Evolutionary conservation across 139 green algal species (phyloP).

Genomic region (Trebouxia sp.): DNA sequence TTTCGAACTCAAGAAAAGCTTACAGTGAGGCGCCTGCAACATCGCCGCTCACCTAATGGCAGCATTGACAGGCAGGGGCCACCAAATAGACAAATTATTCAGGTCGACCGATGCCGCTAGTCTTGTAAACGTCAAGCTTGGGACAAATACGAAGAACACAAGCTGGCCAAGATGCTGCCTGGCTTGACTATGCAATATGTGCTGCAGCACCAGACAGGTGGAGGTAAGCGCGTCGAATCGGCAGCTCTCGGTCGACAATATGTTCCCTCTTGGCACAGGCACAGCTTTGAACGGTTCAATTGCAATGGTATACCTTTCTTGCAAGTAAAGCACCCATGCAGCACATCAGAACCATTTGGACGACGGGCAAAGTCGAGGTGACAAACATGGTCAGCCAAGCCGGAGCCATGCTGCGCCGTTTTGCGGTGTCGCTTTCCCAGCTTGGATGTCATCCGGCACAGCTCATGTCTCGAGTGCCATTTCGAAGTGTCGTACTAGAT

Average conservation of each 20-base stretch:
- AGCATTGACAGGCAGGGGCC: slow-evolving; percentile 38
- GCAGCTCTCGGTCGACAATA: no score
- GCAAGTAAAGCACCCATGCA: not conserved
- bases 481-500: no score
- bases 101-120: slow-evolving; percentile 32
- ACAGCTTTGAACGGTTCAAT: not conserved
- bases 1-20: not conserved
- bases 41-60: slow-evolving; percentile 26
- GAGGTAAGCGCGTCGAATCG: no score
- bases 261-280: not conserved
- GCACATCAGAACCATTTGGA: not conserved
- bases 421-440: no score
- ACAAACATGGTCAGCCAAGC: no score
- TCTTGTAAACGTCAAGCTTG: slow-evolving; percentile 36
- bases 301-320: not conserved
- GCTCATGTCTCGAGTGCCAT: no score
- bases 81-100: slow-evolving; percentile 27
- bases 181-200: slow-evolving; percentile 30
- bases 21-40: not conserved
- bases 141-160: slow-evolving; percentile 41
- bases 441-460: no score
- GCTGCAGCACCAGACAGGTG: slow-evolving; percentile 13
- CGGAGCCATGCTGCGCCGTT: no score
- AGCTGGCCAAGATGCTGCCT: slow-evolving; percentile 30
- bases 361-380: not conserved